Evolutionary conservation across 441 rosid genomes (phyloP), one percentile per base, ranked within the genome.

Genomic region (Erodium trifolium): DNA sequence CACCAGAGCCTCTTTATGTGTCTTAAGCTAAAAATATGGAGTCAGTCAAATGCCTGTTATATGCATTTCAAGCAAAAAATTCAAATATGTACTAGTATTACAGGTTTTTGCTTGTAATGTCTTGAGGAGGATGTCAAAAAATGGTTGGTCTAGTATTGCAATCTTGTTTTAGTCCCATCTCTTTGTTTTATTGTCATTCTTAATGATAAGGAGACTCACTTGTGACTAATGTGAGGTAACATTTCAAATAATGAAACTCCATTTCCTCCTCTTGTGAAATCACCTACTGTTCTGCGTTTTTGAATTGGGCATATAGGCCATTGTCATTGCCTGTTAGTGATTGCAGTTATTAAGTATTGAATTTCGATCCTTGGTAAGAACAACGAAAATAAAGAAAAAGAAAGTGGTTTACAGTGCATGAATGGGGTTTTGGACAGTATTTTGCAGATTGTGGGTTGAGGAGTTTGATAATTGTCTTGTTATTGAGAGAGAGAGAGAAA

Each of bases 1-100:
- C 86, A 78, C 89, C 97, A 0, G 88, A 87, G 82, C 96, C 97
- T 69, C 87, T 88, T 9, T 94, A 79, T 73, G 79, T 63, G 47
- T 83, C 89, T 68, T 67, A 51, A 71, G 67, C 13, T 23, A 10
- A 19, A 17, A 60, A 14, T 29, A 23, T 60, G 65, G 14, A 60
- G 65, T 29, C 34, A 60, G 35, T 23, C 17, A 23, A 23, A 60
- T 9, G 35, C 63, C 63, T 6, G 63, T 6, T 23, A 57, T 57
- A 57, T 8, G 63, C 63, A 57, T 57, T 57, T 57, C 63, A 57
- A 57, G 63, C 63, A 57, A 6, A 57, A 18, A 5, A 16, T 59
- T 59, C 14, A 59, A 31, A 57, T 5, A 19, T 57, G 63, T 57
- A 17, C 23, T 57, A 8, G 6, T 43, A 43, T 43, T 43, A 43